These are phyloP conservation scores for Metschnikowia reukaufii DNA, from an alignment of 805 yeast species.

Conservation along the genomic window DNA sequence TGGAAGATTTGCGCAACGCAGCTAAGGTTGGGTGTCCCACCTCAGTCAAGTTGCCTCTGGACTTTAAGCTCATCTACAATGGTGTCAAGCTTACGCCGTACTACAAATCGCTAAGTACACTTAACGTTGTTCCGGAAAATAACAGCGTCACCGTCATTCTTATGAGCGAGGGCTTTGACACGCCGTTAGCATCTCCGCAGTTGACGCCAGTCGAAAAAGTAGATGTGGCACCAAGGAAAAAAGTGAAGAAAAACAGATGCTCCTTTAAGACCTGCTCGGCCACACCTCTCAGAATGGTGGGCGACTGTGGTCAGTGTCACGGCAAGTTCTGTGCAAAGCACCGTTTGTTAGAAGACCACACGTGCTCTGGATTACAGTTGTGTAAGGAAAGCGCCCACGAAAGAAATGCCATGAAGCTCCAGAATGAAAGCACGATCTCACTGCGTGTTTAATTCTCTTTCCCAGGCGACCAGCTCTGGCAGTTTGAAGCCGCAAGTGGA, in stretches of 20 bases:
- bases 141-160: conserved; percentile 24
- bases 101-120: conserved; percentile 24
- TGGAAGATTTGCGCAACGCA: conserved; percentile 48
- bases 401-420: conserved; percentile 78
- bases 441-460: conserved; percentile 14
- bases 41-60: conserved; percentile 32
- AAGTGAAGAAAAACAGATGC: conserved; percentile 46
- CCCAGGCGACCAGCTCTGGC: not conserved
- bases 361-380: conserved; percentile 70
- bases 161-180: conserved; percentile 28
- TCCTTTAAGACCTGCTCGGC: conserved; percentile 59
- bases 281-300: conserved; percentile 67
- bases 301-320: conserved; percentile 80
- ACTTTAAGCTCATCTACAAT: conserved; percentile 41
- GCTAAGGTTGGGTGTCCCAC: conserved; percentile 41
- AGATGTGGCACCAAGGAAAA: conserved; percentile 23
- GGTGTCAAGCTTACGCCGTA: conserved; percentile 39
- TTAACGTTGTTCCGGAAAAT: conserved; percentile 18
- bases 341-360: conserved; percentile 80
- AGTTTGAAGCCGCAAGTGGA: not conserved
- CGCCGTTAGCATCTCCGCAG: conserved; percentile 24
- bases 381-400: conserved; percentile 85
- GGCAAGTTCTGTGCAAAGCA: conserved; percentile 88
- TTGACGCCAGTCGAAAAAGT: conserved; percentile 18
- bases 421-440: conserved; percentile 80